Conservation (phyloP, 495 filamentous ascomycete genomes). For the Aspergillus coremiiformis region DNA sequence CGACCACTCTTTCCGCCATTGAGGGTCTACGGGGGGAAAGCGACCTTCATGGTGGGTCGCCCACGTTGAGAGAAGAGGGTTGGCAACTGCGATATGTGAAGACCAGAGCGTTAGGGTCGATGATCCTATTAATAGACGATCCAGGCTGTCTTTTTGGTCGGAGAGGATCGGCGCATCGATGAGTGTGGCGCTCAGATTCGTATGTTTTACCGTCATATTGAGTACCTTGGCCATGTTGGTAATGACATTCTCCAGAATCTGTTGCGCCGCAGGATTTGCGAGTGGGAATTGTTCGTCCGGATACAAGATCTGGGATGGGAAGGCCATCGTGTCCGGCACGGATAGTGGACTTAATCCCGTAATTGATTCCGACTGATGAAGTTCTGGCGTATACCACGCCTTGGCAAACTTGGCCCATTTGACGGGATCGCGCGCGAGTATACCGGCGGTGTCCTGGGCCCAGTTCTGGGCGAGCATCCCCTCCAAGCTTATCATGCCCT, state of each 20-base stretch:
- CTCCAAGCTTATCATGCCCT: conserved; percentile 36
- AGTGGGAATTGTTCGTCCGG: conserved; percentile 2
- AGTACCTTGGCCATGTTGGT: not conserved
- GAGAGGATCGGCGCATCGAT: not conserved
- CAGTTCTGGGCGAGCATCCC: conserved; percentile 40
- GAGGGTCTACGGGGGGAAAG: conserved; percentile 5
- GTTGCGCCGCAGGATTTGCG: not conserved
- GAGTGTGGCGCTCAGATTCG: not conserved
- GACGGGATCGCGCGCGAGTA: conserved; percentile 15
- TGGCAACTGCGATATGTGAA: not conserved
- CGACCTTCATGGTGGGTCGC: not conserved
- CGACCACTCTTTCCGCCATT: conserved; percentile 4
- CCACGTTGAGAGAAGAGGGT: conserved; percentile 1
- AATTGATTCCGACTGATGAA: conserved; percentile 1
- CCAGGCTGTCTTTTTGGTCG: not conserved
- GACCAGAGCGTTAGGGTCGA: not conserved
- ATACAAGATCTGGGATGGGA: conserved; percentile 1
- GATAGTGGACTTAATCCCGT: not conserved
- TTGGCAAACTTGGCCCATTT: conserved; percentile 3
- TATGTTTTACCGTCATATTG: not conserved
- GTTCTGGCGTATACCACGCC: conserved; percentile 5
- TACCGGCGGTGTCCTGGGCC: conserved; percentile 40
- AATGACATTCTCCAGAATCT: not conserved
- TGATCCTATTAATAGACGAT: not conserved
- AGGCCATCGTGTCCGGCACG: conserved; percentile 1